Percentiles rank a stretch among this genome's conserved stretches.
Evolutionary conservation across 2,329 filamentous ascomycete genomes (phyloP).

Genomic region (Fusarium virguliforme): DNA sequence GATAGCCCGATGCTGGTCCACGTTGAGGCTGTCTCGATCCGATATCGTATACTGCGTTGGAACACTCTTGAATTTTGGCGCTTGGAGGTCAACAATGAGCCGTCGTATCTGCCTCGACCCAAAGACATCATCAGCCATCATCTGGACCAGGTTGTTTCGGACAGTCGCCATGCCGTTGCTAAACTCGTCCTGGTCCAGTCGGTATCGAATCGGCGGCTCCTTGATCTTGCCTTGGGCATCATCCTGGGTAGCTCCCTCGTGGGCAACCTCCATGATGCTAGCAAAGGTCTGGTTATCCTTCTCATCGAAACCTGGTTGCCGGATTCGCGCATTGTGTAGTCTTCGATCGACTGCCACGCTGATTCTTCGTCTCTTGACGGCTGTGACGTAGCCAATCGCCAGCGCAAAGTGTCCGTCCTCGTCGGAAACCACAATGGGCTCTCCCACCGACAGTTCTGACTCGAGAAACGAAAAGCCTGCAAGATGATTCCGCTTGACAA

Average conservation of each 20-base stretch:
- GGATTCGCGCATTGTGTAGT: conserved; percentile 87
- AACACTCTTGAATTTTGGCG: conserved; percentile 80
- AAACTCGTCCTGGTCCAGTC: conserved; percentile 97
- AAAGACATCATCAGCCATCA: conserved; percentile 86
- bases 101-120: conserved; percentile 81
- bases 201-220: conserved; percentile 77
- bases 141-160: conserved; percentile 91
- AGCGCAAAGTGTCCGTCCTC: conserved; percentile 96
- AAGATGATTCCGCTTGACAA: conserved; percentile 77
- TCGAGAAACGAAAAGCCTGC: conserved; percentile 87
- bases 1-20: conserved; percentile 89
- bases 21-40: conserved; percentile 80
- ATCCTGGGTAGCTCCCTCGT: conserved; percentile 67
- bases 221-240: conserved; percentile 68
- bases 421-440: conserved; percentile 96
- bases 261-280: conserved; percentile 89
- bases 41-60: conserved; percentile 76
- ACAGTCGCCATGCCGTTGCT: conserved; percentile 97
- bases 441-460: conserved; percentile 88
- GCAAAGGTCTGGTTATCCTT: conserved; percentile 86
- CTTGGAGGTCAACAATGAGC: conserved; percentile 83
- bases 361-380: conserved; percentile 82
- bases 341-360: conserved; percentile 92
- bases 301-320: conserved; percentile 82
- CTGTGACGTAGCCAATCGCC: conserved; percentile 90